A percentile compares a stretch with the other conserved stretches of the same genome.
phyloP scores from a whole-genome alignment of 2,329 filamentous ascomycete species.

The Colletotrichum plurivorum region DNA sequence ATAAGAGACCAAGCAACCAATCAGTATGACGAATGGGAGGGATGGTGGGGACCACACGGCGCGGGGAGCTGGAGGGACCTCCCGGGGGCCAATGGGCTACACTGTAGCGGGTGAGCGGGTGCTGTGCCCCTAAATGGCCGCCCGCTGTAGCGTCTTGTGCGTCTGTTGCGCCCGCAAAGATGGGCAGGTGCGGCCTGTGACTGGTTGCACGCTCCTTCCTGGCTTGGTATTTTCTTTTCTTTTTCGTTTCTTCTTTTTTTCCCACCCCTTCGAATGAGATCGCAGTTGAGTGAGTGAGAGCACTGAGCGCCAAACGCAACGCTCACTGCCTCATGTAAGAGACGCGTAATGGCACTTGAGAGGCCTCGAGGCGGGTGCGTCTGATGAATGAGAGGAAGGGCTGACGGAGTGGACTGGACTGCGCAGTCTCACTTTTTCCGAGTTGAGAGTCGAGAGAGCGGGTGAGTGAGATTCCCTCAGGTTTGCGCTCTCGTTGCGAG shows the following conservation, averaged over 20 bases:
- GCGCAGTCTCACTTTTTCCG: no score
- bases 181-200: slow-evolving; percentile 27
- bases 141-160: slow-evolving; percentile 29
- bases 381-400: no score
- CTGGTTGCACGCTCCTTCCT: not conserved
- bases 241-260: not conserved
- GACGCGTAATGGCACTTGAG: no score
- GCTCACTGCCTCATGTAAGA: no score
- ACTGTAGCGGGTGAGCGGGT: not conserved
- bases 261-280: not conserved
- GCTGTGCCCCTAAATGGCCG: slow-evolving; percentile 12
- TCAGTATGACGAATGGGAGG: not conserved
- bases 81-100: slow-evolving; percentile 6
- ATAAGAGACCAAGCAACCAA: slow-evolving; percentile 21
- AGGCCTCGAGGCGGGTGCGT: no score
- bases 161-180: slow-evolving; percentile 37
- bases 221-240: not conserved
- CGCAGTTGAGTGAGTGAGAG: not conserved
- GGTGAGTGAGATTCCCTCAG: not conserved
- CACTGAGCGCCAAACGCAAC: not conserved
- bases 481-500: not conserved
- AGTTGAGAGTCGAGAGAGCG: no score
- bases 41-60: no score
- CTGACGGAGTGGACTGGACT: no score
- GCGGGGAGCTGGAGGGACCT: not conserved